A percentile compares a stretch with the other conserved stretches of the same genome.
phyloP scores from a whole-genome alignment of 164 flowering plant genomes.

The Magnolia officinalis region DNA sequence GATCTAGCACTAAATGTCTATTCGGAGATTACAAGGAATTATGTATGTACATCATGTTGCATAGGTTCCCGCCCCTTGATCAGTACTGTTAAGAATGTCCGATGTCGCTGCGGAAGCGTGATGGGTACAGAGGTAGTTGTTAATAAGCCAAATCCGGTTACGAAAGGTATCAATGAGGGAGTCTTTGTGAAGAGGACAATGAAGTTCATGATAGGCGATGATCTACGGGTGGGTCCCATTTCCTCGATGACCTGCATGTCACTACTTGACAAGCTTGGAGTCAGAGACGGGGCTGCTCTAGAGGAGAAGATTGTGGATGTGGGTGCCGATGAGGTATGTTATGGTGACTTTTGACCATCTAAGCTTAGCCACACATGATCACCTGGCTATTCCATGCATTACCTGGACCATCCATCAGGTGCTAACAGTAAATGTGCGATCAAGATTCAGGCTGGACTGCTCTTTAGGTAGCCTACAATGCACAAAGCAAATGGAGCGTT shows the following conservation, averaged over 20 bases:
- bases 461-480: no score
- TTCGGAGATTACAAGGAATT: neutral
- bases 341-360: neutral
- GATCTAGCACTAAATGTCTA: slow-evolving; percentile 5
- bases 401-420: no score
- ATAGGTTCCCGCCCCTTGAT: neutral
- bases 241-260: neutral
- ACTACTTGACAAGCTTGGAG: neutral
- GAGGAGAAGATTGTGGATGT: neutral
- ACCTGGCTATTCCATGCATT: no score
- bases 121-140: neutral
- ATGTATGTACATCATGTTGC: neutral
- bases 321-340: neutral
- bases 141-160: neutral
- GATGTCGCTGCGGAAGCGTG: slow-evolving; percentile 6
- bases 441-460: no score
- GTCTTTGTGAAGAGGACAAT: neutral
- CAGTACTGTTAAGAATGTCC: neutral
- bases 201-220: slow-evolving; percentile 1
- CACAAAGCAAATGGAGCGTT: no score
- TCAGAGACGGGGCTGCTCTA: neutral
- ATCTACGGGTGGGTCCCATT: neutral
- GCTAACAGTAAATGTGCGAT: no score
- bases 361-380: no score
- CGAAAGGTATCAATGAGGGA: neutral